Evolutionary conservation across 768 basidiomycete genomes (phyloP), one percentile per base, ranked within the genome.

Genomic region (Collybia sordida): DNA sequence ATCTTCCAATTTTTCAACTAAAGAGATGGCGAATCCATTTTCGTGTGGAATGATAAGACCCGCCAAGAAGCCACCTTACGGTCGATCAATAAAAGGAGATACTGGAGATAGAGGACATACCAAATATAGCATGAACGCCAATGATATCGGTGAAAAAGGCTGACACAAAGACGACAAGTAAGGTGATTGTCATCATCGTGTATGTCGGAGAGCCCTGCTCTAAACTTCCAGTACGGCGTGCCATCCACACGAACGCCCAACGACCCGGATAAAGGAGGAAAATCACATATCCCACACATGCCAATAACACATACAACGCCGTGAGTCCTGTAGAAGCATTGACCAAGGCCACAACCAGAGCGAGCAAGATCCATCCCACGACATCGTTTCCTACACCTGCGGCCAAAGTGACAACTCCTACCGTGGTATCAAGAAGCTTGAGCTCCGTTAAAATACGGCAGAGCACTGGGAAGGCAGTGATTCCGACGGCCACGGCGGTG

Each of bases 121-220:
- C 81, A 59, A 84, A 86, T 57, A 88, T 86, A 39, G 84, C 67
- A 64, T 85, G 82, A 27, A 88, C 80, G 25, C 88, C 92, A 52
- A 94, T 93, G 56, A 91, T 81, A 64, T 92, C 90, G 6, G 91
- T 93, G 70, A 88, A 87, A 69, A 91, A 93, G 0, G 88, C 88
- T 2, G 84, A 86, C 12, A 74, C 64, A 56, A 93, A 81, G 0
- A 92, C 82, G 28, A 93, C 62, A 24, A 92, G 56, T n/a, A 97
- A 62, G 0, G 83, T 89, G 8, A 91, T 52, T 0, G 86, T 85
- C 87, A 94, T 92, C 79, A 91, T 85, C 42, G 79, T 64, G 3
- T 85, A 69, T 0, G 86, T 86, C 0, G 93, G 93, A 2, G 81
- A 71, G 1, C 87, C 86, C 38, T 77, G 77, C 54, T 91, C 88